Conservation (phyloP, 2,329 filamentous ascomycete species). For the Aspergillus pseudoglaucus region DNA sequence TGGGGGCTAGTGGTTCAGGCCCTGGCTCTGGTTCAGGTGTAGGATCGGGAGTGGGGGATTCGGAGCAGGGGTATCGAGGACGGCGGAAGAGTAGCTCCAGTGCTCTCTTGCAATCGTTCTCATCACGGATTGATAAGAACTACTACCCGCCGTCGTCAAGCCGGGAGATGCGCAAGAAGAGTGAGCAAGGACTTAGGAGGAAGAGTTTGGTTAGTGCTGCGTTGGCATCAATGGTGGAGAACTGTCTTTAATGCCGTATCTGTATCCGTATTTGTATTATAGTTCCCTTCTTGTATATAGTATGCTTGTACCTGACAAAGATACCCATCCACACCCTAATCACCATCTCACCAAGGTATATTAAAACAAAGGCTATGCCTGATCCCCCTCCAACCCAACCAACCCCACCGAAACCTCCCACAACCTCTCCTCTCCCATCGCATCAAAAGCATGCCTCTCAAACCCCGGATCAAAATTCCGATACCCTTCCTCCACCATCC, state of each 20-base stretch:
- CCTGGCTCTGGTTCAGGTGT: neutral
- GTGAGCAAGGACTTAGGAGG: conserved; percentile 29
- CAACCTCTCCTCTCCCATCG: conserved; percentile 34
- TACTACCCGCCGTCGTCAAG: conserved; percentile 16
- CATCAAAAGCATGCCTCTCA: neutral
- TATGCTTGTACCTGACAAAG: neutral
- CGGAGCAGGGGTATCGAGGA: conserved; percentile 4
- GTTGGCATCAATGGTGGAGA: conserved; percentile 29
- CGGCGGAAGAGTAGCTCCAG: conserved; percentile 25
- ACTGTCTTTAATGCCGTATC: conserved; percentile 3
- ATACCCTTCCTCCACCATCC: conserved; percentile 24
- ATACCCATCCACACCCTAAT: conserved; percentile 1
- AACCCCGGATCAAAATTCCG: conserved; percentile 27
- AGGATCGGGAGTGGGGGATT: neutral
- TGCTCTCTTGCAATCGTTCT: conserved; percentile 11
- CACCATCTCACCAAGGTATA: too few relatives aligned
- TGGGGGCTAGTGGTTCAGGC: too few relatives aligned
- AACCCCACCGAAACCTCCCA: conserved; percentile 45
- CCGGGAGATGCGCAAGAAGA: conserved; percentile 25
- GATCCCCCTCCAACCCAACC: conserved; percentile 20
- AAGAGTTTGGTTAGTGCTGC: conserved; percentile 35
- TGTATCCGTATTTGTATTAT: neutral
- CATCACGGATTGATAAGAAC: conserved; percentile 28
- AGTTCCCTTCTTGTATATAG: neutral
- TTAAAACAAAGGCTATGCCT: neutral